Percentiles rank a stretch among this genome's conserved stretches.
These are phyloP conservation scores for Alternaria sp. DNA, from an alignment of 2,329 filamentous ascomycete species.

Conservation along the genomic window DNA sequence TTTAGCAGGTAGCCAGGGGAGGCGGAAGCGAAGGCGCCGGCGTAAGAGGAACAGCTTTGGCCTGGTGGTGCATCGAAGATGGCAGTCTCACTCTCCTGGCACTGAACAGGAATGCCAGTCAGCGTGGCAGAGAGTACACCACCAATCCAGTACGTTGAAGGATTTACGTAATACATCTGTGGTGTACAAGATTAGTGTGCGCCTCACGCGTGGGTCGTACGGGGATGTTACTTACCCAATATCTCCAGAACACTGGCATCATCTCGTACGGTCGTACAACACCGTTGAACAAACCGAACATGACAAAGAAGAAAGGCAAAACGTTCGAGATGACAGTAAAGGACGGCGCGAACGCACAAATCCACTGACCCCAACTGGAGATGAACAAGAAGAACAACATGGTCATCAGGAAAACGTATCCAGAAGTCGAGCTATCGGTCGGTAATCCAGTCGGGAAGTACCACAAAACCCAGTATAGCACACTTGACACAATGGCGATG, in stretches of 20 bases:
- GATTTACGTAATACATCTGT: conserved; percentile 40
- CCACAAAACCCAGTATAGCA: conserved; percentile 79
- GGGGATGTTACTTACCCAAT: conserved; percentile 59
- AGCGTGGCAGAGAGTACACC: conserved; percentile 74
- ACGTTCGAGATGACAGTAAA: conserved; percentile 80
- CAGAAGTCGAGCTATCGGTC: conserved; percentile 68
- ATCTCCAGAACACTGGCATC: conserved; percentile 75
- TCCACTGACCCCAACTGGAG: conserved; percentile 82
- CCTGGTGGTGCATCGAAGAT: conserved; percentile 72
- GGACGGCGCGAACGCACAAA: conserved; percentile 80
- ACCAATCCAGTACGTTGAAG: conserved; percentile 75
- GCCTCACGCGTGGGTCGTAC: not conserved
- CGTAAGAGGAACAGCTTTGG: conserved; percentile 72
- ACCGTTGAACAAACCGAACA: conserved; percentile 80
- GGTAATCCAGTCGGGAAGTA: conserved; percentile 80
- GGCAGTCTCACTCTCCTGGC: conserved; percentile 65
- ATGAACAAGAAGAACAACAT: conserved; percentile 81
- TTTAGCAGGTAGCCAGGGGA: conserved; percentile 72
- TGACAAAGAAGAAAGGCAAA: conserved; percentile 82
- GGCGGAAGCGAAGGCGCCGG: conserved; percentile 64
- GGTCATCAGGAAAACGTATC: conserved; percentile 81
- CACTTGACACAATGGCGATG: conserved; percentile 68
- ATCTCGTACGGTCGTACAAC: conserved; percentile 73
- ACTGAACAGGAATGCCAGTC: conserved; percentile 56
- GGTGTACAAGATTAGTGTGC: not conserved